These are phyloP conservation scores for Fusarium proliferatum DNA, from an alignment of 2,329 filamentous ascomycete species.

Conservation along the genomic window DNA sequence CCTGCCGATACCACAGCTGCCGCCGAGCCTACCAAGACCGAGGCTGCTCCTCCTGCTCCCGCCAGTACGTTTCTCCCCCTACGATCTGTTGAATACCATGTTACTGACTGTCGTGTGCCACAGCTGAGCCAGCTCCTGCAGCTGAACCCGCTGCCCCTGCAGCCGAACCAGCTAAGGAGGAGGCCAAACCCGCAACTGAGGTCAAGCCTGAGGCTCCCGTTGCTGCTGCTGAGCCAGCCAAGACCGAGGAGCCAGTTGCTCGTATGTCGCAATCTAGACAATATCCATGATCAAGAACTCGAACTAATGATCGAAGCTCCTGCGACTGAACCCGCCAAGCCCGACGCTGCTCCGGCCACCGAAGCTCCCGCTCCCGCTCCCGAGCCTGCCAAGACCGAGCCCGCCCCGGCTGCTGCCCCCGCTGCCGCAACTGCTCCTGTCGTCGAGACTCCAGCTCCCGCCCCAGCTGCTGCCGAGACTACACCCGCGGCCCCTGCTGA, in stretches of 20 bases:
- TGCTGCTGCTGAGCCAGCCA: slow-evolving; percentile 41
- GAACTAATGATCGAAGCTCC: slow-evolving; percentile 32
- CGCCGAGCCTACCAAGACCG: slow-evolving; percentile 51
- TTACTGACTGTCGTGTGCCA: slow-evolving; percentile 25
- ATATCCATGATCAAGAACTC: neutral
- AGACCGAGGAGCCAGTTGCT: slow-evolving; percentile 40
- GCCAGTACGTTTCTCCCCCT: slow-evolving; percentile 43
- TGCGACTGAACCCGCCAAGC: slow-evolving; percentile 42
- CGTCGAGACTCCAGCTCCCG: slow-evolving; percentile 37
- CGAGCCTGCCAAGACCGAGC: slow-evolving; percentile 43
- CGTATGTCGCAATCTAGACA: slow-evolving; percentile 20
- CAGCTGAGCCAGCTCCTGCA: slow-evolving; percentile 42
- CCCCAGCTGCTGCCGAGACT: slow-evolving; percentile 36
- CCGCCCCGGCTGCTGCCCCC: slow-evolving; percentile 32
- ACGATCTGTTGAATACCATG: neutral
- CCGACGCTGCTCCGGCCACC: slow-evolving; percentile 46
- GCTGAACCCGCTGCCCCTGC: slow-evolving; percentile 42
- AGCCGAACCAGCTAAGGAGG: slow-evolving; percentile 44
- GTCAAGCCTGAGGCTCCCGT: slow-evolving; percentile 41
- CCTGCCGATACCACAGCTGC: slow-evolving; percentile 35
- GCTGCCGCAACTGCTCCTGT: slow-evolving; percentile 38
- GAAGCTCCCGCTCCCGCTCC: slow-evolving; percentile 43
- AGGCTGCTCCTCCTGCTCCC: slow-evolving; percentile 47
- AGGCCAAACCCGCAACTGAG: slow-evolving; percentile 44
- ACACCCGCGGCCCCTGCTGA: slow-evolving; percentile 27